phyloP scores from a whole-genome alignment of 2,329 filamentous ascomycete species.

The Phoma sp. region DNA sequence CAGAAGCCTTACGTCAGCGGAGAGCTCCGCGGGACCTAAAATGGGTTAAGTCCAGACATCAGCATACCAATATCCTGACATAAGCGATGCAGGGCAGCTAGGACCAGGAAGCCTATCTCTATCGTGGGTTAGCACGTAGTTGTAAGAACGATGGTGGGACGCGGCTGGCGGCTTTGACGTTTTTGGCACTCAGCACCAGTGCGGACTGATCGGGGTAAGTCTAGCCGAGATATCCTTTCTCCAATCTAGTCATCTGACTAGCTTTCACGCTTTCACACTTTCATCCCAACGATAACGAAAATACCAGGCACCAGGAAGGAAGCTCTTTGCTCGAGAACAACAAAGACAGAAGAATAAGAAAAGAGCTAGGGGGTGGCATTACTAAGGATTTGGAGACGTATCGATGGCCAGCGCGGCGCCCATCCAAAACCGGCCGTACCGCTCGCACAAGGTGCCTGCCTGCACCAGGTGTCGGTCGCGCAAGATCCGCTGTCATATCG shows the following conservation, averaged over 20 bases:
- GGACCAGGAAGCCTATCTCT: not conserved
- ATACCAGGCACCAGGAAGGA: not conserved
- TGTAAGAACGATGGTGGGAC: not conserved
- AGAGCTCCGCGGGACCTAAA: not conserved
- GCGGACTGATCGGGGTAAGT: conserved; percentile 2
- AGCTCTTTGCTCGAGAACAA: not conserved
- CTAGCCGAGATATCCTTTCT: conserved; percentile 1
- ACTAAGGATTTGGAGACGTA: not conserved
- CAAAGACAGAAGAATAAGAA: not conserved
- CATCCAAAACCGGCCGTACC: conserved; percentile 49
- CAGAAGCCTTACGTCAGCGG: not conserved
- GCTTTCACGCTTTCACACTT: conserved; percentile 1
- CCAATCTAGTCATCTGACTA: conserved; percentile 13
- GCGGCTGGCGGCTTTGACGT: not conserved
- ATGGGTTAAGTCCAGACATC: not conserved
- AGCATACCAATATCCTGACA: not conserved
- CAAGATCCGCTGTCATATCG: conserved; percentile 52
- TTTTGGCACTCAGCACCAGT: not conserved
- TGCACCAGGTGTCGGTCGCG: conserved; percentile 50
- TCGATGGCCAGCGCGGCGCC: conserved; percentile 42
- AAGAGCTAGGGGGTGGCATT: conserved; percentile 3
- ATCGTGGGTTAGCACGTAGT: not conserved
- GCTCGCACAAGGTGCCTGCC: conserved; percentile 52
- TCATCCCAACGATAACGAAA: conserved; percentile 10
- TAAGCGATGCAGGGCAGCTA: not conserved